phyloP scores from a whole-genome alignment of 345 rosid genomes.

The Lepidium africanum region DNA sequence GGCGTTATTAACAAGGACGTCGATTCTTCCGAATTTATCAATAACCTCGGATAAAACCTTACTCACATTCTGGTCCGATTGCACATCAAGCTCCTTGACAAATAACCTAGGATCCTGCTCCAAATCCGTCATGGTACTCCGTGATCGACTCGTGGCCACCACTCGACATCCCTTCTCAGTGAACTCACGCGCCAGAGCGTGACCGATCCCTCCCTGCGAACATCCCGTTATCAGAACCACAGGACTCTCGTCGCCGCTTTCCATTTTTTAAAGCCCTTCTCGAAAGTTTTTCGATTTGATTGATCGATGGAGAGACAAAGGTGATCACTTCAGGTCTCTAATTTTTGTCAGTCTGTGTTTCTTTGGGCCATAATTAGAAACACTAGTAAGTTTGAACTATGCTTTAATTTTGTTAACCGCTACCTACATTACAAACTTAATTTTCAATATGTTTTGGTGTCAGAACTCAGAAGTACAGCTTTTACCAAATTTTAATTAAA shows the following conservation, averaged over 20 bases:
- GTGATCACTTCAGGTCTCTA: too few relatives aligned
- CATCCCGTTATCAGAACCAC: conserved; percentile 84
- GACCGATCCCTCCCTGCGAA: conserved; percentile 77
- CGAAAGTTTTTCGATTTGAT: neutral
- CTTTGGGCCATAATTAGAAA: too few relatives aligned
- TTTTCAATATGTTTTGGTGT: too few relatives aligned
- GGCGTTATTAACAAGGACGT: conserved; percentile 81
- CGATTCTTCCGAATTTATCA: conserved; percentile 57
- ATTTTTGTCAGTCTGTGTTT: too few relatives aligned
- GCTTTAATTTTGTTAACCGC: too few relatives aligned
- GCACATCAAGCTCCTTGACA: conserved; percentile 68
- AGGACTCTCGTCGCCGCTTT: conserved; percentile 22
- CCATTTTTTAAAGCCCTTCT: conserved; percentile 24
- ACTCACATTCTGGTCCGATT: conserved; percentile 53
- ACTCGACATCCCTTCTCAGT: conserved; percentile 53
- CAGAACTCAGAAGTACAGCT: too few relatives aligned
- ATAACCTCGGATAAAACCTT: conserved; percentile 39
- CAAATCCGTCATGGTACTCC: conserved; percentile 57
- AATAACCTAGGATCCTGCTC: conserved; percentile 54
- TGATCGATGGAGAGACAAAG: too few relatives aligned
- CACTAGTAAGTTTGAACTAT: too few relatives aligned
- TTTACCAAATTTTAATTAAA: too few relatives aligned
- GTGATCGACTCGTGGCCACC: conserved; percentile 65
- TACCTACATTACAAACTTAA: too few relatives aligned
- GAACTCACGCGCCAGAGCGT: conserved; percentile 76